Conservation (phyloP, 805 yeast genomes). For the Clavispora asparagi region DNA sequence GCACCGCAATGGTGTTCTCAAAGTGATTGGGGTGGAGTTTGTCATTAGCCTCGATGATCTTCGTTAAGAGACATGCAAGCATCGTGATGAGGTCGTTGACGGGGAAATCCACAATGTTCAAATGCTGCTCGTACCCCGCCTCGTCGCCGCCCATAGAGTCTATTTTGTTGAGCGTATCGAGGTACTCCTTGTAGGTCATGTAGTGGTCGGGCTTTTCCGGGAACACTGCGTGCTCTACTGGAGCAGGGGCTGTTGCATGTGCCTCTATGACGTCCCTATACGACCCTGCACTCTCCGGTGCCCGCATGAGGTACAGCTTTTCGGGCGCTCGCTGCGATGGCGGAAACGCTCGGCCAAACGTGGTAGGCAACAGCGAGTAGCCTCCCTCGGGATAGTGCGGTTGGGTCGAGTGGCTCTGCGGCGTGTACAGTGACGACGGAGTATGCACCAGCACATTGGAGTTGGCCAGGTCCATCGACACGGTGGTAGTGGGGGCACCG, state of each 20-base stretch:
- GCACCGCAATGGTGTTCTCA: conserved; percentile 38
- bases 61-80: conserved; percentile 80
- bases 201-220: conserved; percentile 34
- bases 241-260: background rate
- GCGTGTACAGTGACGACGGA: conserved; percentile 1
- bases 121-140: conserved; percentile 41
- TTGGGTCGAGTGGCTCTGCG: background rate
- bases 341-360: conserved; percentile 1
- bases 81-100: conserved; percentile 74
- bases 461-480: conserved; percentile 44
- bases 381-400: background rate
- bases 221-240: background rate
- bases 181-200: conserved; percentile 38
- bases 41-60: conserved; percentile 89
- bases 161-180: conserved; percentile 21
- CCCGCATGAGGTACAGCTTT: conserved; percentile 1
- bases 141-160: conserved; percentile 9
- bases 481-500: conserved; percentile 51
- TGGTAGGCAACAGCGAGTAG: background rate
- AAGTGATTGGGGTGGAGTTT: conserved; percentile 66
- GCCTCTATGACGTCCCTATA: conserved; percentile 6
- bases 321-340: conserved; percentile 1
- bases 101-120: conserved; percentile 78
- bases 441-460: conserved; percentile 12
- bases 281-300: conserved; percentile 1